A percentile compares a stretch with the other conserved stretches of the same genome.
These are phyloP conservation scores for Tuber borchii DNA, from an alignment of 495 filamentous ascomycete genomes.

Conservation along the genomic window DNA sequence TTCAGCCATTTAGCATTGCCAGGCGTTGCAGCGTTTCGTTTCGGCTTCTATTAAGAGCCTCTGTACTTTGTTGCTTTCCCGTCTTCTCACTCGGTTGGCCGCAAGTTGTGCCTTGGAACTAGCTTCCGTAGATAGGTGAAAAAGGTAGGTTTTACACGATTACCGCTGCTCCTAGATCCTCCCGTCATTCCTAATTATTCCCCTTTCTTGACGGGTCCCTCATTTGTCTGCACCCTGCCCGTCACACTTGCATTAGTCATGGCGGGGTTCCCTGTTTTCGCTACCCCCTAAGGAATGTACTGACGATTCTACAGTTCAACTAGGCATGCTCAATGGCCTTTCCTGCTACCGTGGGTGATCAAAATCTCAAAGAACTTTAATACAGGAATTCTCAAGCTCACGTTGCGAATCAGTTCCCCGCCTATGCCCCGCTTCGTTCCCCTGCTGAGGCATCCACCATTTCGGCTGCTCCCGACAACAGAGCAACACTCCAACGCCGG, in stretches of 20 bases:
- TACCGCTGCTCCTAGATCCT: background rate
- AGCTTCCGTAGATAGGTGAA: slow-evolving; percentile 16
- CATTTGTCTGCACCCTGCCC: slow-evolving; percentile 10
- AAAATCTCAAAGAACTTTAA: slow-evolving; percentile 39
- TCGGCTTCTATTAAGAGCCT: slow-evolving; percentile 26
- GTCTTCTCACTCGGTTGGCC: slow-evolving; percentile 36
- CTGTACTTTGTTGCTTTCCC: slow-evolving; percentile 34
- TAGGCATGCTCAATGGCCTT: slow-evolving; percentile 43
- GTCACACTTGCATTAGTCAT: slow-evolving; percentile 26
- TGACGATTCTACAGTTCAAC: slow-evolving; percentile 23
- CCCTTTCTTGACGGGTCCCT: slow-evolving; percentile 10
- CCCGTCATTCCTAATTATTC: slow-evolving; percentile 8
- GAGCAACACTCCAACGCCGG: slow-evolving; percentile 73
- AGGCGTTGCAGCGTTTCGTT: slow-evolving; percentile 36
- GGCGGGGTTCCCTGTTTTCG: slow-evolving; percentile 20
- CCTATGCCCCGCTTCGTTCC: slow-evolving; percentile 41
- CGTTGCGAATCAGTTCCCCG: slow-evolving; percentile 38
- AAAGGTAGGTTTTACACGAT: slow-evolving; percentile 25
- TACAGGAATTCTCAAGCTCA: slow-evolving; percentile 37
- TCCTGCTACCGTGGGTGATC: slow-evolving; percentile 41
- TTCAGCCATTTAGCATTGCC: slow-evolving; percentile 31
- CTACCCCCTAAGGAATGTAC: slow-evolving; percentile 19
- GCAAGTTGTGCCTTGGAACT: slow-evolving; percentile 26
- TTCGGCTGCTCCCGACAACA: slow-evolving; percentile 37
- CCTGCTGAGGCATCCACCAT: slow-evolving; percentile 30